These are phyloP conservation scores for Yamadazyma insecticola DNA, from an alignment of 805 yeast species.

Conservation along the genomic window DNA sequence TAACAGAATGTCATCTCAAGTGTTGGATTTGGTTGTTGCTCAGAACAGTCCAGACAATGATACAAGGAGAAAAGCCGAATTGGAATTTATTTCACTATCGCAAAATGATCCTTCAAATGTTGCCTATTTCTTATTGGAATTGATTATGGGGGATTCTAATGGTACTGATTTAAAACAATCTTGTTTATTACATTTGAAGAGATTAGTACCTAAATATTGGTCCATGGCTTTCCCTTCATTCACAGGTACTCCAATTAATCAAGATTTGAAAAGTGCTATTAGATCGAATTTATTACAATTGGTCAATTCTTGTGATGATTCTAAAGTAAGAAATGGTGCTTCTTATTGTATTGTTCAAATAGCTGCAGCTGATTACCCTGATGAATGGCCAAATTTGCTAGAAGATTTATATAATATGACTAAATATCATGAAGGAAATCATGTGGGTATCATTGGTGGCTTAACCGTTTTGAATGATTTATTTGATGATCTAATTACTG, in stretches of 20 bases:
- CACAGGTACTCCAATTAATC: slow-evolving; percentile 58
- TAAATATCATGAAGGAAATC: slow-evolving; percentile 19
- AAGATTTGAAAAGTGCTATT: slow-evolving; percentile 46
- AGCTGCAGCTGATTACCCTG: slow-evolving; percentile 88
- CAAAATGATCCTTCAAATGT: slow-evolving; percentile 46
- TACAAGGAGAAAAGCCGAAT: slow-evolving; percentile 50
- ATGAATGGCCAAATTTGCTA: slow-evolving; percentile 85
- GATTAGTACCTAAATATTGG: slow-evolving; percentile 73
- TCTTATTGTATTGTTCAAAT: slow-evolving; percentile 79
- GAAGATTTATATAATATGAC: slow-evolving; percentile 41
- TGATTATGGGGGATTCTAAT: slow-evolving; percentile 24
- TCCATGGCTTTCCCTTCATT: slow-evolving; percentile 76
- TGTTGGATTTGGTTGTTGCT: slow-evolving; percentile 6
- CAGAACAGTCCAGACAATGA: slow-evolving; percentile 47
- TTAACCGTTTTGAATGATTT: slow-evolving; percentile 65
- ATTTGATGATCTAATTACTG: slow-evolving; percentile 81
- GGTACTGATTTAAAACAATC: slow-evolving; percentile 49
- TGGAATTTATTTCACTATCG: slow-evolving; percentile 38
- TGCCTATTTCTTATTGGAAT: slow-evolving; percentile 37
- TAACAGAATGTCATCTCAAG: too few relatives aligned
- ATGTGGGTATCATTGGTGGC: slow-evolving; percentile 46
- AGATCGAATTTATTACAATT: slow-evolving; percentile 49
- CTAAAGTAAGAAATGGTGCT: slow-evolving; percentile 62
- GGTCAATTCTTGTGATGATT: slow-evolving; percentile 37
- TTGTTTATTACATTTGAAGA: slow-evolving; percentile 60